Evolutionary conservation across 1,284 basidiomycete species (phyloP), one percentile per base, ranked within the genome.

Genomic region (Malassezia cuniculi): DNA sequence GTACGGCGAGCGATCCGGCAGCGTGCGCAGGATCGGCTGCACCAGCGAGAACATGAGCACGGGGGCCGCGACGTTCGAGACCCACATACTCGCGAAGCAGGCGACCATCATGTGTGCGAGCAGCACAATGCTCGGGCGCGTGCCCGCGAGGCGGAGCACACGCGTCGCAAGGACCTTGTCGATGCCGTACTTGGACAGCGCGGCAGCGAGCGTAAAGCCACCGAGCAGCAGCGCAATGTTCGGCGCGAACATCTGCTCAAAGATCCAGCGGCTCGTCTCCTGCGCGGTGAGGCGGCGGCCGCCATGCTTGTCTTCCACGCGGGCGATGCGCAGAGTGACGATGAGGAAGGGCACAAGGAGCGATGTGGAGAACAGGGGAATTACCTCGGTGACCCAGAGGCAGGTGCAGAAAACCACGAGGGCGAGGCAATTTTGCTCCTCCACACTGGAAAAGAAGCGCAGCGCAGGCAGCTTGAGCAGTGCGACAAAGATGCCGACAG

Each of bases 61-160:
- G 10, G 93, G 93, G 6, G 90, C 90, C 1, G 90, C 90, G 11
- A 97, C 90, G 63, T 99, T 95, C 66, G 82, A 82, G 59, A 97
- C 95, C 93, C 89, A 97, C 93, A 95, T 99, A 67, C 83, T 86
- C 2, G 90, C 87, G 65, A 97, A 97, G 63, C 89, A 94, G 1
- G 89, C 83, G 4, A 97, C 89, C 27, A 75, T 78, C 93, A 97
- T 97, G 69, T 95, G 85, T 0, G 86, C 82, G 26, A 97, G 75
- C 12, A 97, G 72, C 2, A 99, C 89, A 0, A 76, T 78, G 52
- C 78, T 79, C 0, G 89, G 93, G 41, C 76, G 75, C 6, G 84
- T 82, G 1, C 93, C 90, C 2, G 93, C 93, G 32, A 93, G 71
- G 54, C 79, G 81, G 32, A 97, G 75, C 24, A 97, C 78, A 27